A percentile compares a stretch with the other conserved stretches of the same genome.
Conservation (phyloP, 2,329 filamentous ascomycete species). For the Colletotrichum australisinense region DNA sequence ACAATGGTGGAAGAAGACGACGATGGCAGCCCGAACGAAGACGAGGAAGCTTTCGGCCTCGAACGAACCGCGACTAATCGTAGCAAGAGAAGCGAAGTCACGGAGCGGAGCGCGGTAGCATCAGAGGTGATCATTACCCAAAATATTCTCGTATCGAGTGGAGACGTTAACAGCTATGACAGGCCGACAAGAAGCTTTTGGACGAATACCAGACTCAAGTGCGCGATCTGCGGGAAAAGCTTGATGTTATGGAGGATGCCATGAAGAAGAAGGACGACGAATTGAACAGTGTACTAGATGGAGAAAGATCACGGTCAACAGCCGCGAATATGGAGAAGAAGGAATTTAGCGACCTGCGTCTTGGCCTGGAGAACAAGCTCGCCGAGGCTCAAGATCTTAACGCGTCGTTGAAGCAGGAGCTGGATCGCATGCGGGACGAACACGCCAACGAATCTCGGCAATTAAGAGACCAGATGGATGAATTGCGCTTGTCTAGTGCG, state of each 20-base stretch:
- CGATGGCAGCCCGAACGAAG: constrained; percentile 68
- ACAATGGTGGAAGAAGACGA: constrained; percentile 98
- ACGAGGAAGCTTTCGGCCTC: constrained; percentile 73
- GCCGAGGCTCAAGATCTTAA: constrained; percentile 82
- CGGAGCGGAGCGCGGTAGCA: constrained; percentile 46
- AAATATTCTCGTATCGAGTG: constrained; percentile 28
- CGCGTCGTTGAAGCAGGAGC: constrained; percentile 80
- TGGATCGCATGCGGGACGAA: constrained; percentile 78
- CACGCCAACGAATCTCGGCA: constrained; percentile 73
- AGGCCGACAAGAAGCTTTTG: constrained; percentile 78
- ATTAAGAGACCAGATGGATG: constrained; percentile 72
- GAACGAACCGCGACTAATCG: constrained; percentile 50
- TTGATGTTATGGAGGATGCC: constrained; percentile 76
- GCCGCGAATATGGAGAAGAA: constrained; percentile 72
- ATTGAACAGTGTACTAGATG: constrained; percentile 68
- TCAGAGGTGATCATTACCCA: constrained; percentile 50
- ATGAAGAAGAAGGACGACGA: constrained; percentile 80
- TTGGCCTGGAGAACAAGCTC: constrained; percentile 78
- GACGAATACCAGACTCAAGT: constrained; percentile 86
- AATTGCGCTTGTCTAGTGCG: constrained; percentile 52
- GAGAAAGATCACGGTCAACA: constrained; percentile 65
- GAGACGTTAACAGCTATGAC: constrained; percentile 33
- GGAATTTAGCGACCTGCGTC: constrained; percentile 75
- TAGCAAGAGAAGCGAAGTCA: constrained; percentile 41
- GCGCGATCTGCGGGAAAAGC: constrained; percentile 77